These are phyloP conservation scores for Hsuehochloa calcarea DNA, from an alignment of 176 grass and related monocot genomes.

Conservation along the genomic window DNA sequence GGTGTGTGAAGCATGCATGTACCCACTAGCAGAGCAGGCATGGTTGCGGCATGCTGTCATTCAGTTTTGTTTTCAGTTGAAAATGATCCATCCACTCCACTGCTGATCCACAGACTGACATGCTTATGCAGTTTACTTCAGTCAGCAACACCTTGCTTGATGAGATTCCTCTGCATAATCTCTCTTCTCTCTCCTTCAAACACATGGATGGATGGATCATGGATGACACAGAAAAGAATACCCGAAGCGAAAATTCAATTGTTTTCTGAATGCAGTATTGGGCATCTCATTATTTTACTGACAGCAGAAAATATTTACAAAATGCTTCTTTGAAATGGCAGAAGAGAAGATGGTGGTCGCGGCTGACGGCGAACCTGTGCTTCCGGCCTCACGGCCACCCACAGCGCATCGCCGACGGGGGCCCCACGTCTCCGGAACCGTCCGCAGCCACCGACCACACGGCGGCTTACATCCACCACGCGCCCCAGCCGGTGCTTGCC, in stretches of 20 bases:
- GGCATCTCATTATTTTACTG: not conserved
- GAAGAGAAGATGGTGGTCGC: constrained; percentile 51
- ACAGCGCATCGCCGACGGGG: constrained; percentile 23
- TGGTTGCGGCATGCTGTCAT: not conserved
- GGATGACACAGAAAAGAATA: no score
- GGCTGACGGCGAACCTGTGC: constrained; percentile 32
- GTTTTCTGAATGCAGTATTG: not conserved
- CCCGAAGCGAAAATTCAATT: not conserved
- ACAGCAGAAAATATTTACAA: not conserved
- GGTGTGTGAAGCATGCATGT: not conserved
- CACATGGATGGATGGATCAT: no score
- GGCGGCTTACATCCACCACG: constrained; percentile 19
- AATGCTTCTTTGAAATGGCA: not conserved
- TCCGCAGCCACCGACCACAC: not conserved
- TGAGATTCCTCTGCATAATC: not conserved
- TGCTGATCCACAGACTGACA: no score
- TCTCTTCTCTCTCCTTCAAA: not conserved
- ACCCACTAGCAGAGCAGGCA: no score
- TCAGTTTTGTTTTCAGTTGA: not conserved
- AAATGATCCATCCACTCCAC: not conserved
- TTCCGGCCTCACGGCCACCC: constrained; percentile 35
- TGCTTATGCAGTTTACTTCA: no score
- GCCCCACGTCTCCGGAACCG: constrained; percentile 16
- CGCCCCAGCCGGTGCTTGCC: constrained; percentile 17
- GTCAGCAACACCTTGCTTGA: no score